phyloP scores from a whole-genome alignment of 768 basidiomycete genomes.

The Kondoa malvinella region DNA sequence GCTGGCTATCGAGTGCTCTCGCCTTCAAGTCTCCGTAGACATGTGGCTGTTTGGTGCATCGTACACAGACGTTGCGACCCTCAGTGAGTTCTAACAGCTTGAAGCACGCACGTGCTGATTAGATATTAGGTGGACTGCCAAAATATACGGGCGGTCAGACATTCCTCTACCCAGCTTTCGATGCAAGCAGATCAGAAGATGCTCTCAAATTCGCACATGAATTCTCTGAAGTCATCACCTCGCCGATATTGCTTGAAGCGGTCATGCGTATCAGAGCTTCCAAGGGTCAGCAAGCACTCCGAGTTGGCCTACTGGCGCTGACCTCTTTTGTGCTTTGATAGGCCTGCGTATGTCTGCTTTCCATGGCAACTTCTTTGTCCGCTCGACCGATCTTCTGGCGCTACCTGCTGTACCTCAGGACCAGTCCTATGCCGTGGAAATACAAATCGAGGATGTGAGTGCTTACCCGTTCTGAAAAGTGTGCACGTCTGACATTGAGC shows the following conservation, averaged over 20 bases:
- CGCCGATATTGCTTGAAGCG: conserved; percentile 88
- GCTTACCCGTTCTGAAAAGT: background rate
- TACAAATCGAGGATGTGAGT: conserved; percentile 67
- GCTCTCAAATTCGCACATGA: conserved; percentile 97
- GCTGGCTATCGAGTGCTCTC: conserved; percentile 94
- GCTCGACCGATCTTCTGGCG: conserved; percentile 86
- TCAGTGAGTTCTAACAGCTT: conserved; percentile 41
- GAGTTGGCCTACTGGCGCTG: background rate
- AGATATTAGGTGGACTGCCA: conserved; percentile 57
- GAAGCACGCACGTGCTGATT: background rate
- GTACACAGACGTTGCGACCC: conserved; percentile 88
- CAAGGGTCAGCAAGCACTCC: conserved; percentile 35
- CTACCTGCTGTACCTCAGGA: conserved; percentile 95
- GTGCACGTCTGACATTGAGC: background rate
- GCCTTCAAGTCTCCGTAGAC: conserved; percentile 90
- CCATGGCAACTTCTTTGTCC: conserved; percentile 97
- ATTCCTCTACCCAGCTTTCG: conserved; percentile 96
- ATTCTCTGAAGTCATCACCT: conserved; percentile 78
- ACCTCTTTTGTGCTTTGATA: conserved; percentile 25
- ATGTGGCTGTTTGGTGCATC: conserved; percentile 94
- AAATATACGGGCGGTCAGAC: conserved; percentile 97
- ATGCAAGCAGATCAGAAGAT: conserved; percentile 80
- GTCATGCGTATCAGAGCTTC: conserved; percentile 98
- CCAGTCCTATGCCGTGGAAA: conserved; percentile 86
- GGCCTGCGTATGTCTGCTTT: conserved; percentile 90